Evolutionary conservation across 805 yeast species (phyloP).

Genomic region (Blastobotrys terrestris): DNA sequence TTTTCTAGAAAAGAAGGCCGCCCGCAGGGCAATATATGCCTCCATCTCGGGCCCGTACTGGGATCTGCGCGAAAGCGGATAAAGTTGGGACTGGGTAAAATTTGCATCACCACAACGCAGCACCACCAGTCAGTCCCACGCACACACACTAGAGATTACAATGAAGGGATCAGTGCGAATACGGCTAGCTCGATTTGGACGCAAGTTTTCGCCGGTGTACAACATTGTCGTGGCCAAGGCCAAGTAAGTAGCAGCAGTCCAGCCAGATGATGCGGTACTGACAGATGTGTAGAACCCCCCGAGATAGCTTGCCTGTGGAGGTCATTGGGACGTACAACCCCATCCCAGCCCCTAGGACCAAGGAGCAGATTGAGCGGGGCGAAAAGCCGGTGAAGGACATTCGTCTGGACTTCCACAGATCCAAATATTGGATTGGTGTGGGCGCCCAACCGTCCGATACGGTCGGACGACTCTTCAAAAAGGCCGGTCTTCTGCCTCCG

Average conservation of each 20-base stretch:
- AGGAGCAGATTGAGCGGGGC: slow-evolving; percentile 52
- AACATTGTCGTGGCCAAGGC: slow-evolving; percentile 85
- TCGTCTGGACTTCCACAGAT: slow-evolving; percentile 75
- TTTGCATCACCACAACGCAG: neutral
- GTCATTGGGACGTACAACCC: slow-evolving; percentile 94
- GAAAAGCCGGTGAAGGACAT: slow-evolving; percentile 67
- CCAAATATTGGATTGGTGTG: slow-evolving; percentile 95
- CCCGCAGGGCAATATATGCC: neutral
- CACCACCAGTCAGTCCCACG: neutral
- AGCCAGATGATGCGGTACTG: neutral
- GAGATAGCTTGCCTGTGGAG: slow-evolving; percentile 85
- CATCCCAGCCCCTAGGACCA: slow-evolving; percentile 59
- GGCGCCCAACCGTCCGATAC: slow-evolving; percentile 93
- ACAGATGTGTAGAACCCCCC: slow-evolving; percentile 43
- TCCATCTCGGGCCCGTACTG: neutral
- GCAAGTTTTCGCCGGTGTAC: slow-evolving; percentile 79
- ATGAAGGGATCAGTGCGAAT: slow-evolving; percentile 77
- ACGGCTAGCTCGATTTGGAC: slow-evolving; percentile 88
- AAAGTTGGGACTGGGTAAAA: neutral
- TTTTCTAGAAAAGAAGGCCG: neutral
- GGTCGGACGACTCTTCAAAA: slow-evolving; percentile 68
- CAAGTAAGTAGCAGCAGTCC: slow-evolving; percentile 23
- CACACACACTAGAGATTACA: neutral
- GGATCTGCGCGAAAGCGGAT: neutral
- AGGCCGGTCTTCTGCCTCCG: slow-evolving; percentile 53